Percentiles rank a stretch among this genome's conserved stretches.
Evolutionary conservation across 2,329 filamentous ascomycete genomes (phyloP).

Genomic region (Aspergillus ochraceoroseus): DNA sequence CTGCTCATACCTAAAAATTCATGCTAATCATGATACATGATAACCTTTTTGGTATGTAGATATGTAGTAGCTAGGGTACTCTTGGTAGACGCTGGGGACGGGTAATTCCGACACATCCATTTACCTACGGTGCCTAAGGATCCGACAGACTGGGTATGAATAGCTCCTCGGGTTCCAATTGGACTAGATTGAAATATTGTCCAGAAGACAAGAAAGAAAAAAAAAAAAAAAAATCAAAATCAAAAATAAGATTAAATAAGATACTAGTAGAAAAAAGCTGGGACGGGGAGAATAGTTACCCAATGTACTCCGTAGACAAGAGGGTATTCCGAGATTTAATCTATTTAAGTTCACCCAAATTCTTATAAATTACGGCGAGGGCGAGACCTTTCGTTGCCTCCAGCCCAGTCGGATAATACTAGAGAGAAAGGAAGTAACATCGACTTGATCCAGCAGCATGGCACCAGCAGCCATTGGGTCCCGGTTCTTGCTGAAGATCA

Average conservation of each 20-base stretch:
- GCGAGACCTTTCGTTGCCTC: constrained; percentile 2
- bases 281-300: no score
- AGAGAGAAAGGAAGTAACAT: constrained; percentile 16
- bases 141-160: constrained; percentile 24
- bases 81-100: no score
- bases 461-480: constrained; percentile 29
- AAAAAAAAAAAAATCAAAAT: no score
- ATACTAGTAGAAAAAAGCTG: no score
- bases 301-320: no score
- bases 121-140: no score
- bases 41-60: no score
- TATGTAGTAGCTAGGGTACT: constrained; percentile 12
- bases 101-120: constrained; percentile 17
- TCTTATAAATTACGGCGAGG: constrained; percentile 5
- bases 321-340: no score
- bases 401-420: constrained; percentile 19
- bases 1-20: no score
- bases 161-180: constrained; percentile 7
- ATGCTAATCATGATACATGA: no score
- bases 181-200: neutral
- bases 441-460: constrained; percentile 27
- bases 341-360: constrained; percentile 12
- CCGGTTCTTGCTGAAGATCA: constrained; percentile 21
- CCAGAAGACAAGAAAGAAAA: no score
- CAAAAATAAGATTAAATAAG: no score